Evolutionary conservation across 1,284 basidiomycete species (phyloP).

Genomic region (Bjerkandera adusta): DNA sequence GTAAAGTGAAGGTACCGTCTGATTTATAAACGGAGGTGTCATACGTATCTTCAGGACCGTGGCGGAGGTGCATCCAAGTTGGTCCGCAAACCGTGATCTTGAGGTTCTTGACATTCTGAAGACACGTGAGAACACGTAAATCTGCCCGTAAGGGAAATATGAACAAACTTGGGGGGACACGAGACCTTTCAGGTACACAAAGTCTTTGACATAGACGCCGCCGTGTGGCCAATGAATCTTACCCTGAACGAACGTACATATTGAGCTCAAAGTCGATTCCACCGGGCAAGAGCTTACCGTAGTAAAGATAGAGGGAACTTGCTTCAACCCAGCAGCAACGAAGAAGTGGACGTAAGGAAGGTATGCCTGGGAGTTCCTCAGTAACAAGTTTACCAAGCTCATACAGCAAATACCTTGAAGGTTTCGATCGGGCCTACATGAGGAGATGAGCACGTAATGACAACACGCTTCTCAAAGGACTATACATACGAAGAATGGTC

Average conservation of each 20-base stretch:
- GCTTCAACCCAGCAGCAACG: slow-evolving; percentile 41
- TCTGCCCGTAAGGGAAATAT: not conserved
- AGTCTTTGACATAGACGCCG: slow-evolving; percentile 57
- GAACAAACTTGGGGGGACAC: slow-evolving; percentile 47
- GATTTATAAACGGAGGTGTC: slow-evolving; percentile 56
- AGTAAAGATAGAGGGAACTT: slow-evolving; percentile 43
- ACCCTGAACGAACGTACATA: slow-evolving; percentile 34
- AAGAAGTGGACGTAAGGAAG: slow-evolving; percentile 45
- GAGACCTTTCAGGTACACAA: slow-evolving; percentile 53
- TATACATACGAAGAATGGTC: slow-evolving; percentile 44
- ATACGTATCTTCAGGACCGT: slow-evolving; percentile 57
- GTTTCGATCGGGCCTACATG: slow-evolving; percentile 27
- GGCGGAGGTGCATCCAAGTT: slow-evolving; percentile 73
- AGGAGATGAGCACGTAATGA: slow-evolving; percentile 31
- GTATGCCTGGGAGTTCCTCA: slow-evolving; percentile 35
- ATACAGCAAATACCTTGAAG: slow-evolving; percentile 37
- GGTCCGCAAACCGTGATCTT: slow-evolving; percentile 76
- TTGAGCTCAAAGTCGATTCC: not conserved
- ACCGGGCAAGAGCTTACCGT: slow-evolving; percentile 33
- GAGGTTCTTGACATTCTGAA: slow-evolving; percentile 57
- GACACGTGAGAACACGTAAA: no score
- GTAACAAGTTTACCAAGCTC: slow-evolving; percentile 4
- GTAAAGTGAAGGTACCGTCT: slow-evolving; percentile 43
- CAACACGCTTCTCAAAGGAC: slow-evolving; percentile 14
- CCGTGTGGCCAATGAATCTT: slow-evolving; percentile 61